Conservation (phyloP, 148 eudicot species). For the Rhododendron ovatum region DNA sequence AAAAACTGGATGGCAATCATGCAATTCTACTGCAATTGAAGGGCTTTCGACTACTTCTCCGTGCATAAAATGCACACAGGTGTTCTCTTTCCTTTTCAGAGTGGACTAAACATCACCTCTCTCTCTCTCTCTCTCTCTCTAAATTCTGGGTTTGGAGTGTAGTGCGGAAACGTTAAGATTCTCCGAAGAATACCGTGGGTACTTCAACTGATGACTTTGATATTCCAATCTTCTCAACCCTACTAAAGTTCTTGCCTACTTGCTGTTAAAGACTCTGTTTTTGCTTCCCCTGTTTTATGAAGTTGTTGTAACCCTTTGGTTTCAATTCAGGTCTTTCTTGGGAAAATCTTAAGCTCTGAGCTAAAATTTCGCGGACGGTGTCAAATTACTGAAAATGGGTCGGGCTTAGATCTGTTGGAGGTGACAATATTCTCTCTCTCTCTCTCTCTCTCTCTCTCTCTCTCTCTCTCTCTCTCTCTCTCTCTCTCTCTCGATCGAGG, state of each 20-base stretch:
- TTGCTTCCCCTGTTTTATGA: not conserved
- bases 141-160: not conserved
- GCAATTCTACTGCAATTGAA: not conserved
- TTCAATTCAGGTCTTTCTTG: not conserved
- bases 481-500: not conserved
- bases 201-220: not conserved
- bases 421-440: not conserved
- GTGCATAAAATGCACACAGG: slow-evolving; percentile 2
- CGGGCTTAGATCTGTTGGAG: slow-evolving; percentile 7
- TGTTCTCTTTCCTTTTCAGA: not conserved
- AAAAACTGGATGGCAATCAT: not conserved
- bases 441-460: not conserved
- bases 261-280: not conserved
- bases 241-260: not conserved
- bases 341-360: not conserved
- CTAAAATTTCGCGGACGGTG: not conserved
- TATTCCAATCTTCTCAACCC: not conserved
- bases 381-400: slow-evolving; percentile 5
- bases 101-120: not conserved
- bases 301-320: not conserved
- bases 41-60: not conserved
- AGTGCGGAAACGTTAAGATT: not conserved
- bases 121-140: slow-evolving; percentile 15
- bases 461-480: not conserved
- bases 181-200: not conserved